Evolutionary conservation across 345 rosid genomes (phyloP).

Genomic region (Cardiospermum halicacabum): DNA sequence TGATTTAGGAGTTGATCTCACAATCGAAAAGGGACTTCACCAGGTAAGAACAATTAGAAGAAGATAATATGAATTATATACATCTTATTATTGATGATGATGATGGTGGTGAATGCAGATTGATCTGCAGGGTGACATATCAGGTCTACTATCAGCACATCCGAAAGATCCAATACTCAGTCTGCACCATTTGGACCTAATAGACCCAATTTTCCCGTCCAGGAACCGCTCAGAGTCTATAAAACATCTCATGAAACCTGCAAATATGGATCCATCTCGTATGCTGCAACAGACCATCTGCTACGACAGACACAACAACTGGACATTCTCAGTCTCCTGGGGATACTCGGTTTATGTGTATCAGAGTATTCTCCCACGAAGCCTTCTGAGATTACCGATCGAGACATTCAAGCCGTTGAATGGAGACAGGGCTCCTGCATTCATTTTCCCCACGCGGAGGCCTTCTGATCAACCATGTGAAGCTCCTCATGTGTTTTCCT

Average conservation of each 20-base stretch:
- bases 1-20: slow-evolving; percentile 43
- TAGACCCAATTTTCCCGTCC: slow-evolving; percentile 63
- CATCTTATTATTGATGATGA: neutral
- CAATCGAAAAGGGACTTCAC: slow-evolving; percentile 47
- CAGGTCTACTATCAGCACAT: slow-evolving; percentile 67
- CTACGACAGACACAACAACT: slow-evolving; percentile 40
- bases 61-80: neutral
- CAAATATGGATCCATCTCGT: slow-evolving; percentile 45
- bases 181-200: slow-evolving; percentile 58
- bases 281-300: slow-evolving; percentile 60
- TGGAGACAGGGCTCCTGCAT: slow-evolving; percentile 30
- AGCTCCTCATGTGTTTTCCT: slow-evolving; percentile 60
- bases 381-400: slow-evolving; percentile 37
- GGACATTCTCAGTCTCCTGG: slow-evolving; percentile 67
- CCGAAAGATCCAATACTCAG: slow-evolving; percentile 46
- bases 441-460: slow-evolving; percentile 46
- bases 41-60: slow-evolving; percentile 33
- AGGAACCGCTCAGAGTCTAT: slow-evolving; percentile 43
- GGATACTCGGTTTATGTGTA: slow-evolving; percentile 56
- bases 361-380: slow-evolving; percentile 46
- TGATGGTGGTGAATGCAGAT: slow-evolving; percentile 26
- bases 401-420: slow-evolving; percentile 56
- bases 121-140: slow-evolving; percentile 56
- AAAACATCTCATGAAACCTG: slow-evolving; percentile 54
- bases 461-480: slow-evolving; percentile 37